These are phyloP conservation scores for Hypoxylon sp. DNA, from an alignment of 2,329 filamentous ascomycete genomes.

Conservation along the genomic window DNA sequence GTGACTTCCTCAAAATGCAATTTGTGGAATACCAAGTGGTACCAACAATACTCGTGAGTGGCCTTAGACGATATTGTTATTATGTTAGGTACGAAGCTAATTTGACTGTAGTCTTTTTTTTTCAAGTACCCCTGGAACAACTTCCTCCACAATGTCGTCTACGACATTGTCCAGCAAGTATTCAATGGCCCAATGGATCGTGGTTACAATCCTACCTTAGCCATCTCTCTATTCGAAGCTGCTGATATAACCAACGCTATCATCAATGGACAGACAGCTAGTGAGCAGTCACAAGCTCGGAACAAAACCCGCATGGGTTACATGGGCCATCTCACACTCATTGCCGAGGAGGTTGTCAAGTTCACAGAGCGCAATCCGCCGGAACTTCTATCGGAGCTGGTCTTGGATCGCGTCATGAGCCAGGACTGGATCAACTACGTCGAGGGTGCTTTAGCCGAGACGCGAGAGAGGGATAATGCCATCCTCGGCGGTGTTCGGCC, in stretches of 20 bases:
- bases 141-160: constrained; percentile 98
- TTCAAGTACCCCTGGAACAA: constrained; percentile 99
- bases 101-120: constrained; percentile 82
- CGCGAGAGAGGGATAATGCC: constrained; percentile 96
- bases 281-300: constrained; percentile 85
- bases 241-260: constrained; percentile 92
- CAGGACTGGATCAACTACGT: constrained; percentile 95
- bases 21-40: constrained; percentile 96
- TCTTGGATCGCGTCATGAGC: constrained; percentile 90
- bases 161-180: constrained; percentile 98
- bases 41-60: constrained; percentile 89
- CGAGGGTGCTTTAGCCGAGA: constrained; percentile 91
- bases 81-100: constrained; percentile 36
- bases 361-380: constrained; percentile 95
- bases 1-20: constrained; percentile 94
- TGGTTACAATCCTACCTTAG: constrained; percentile 89
- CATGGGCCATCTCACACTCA: constrained; percentile 95
- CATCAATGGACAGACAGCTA: constrained; percentile 87
- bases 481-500: constrained; percentile 95
- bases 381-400: constrained; percentile 84
- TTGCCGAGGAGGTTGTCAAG: constrained; percentile 98
- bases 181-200: constrained; percentile 99
- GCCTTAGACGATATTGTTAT: neutral
- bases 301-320: constrained; percentile 94
- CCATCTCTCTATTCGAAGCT: constrained; percentile 91